A percentile compares a stretch with the other conserved stretches of the same genome.
Conservation (phyloP, 2,329 filamentous ascomycete genomes). For the Xylaria sp. region DNA sequence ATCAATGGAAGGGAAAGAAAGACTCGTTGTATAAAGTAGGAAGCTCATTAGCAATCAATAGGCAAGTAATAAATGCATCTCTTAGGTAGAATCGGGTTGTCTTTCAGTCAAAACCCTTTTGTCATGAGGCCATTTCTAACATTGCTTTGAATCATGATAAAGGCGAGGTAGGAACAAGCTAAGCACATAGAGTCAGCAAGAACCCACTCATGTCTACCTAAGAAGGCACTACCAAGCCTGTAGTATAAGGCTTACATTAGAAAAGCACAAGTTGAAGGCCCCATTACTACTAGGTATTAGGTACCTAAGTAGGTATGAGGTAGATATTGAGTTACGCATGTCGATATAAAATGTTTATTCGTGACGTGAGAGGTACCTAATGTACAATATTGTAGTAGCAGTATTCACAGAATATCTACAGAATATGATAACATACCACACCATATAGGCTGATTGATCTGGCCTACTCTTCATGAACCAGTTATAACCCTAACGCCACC, state of each 20-base stretch:
- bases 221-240: not conserved
- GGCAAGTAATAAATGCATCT: conserved; percentile 25
- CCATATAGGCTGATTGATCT: not conserved
- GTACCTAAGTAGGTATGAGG: not conserved
- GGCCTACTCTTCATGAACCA: conserved; percentile 19
- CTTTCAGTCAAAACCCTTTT: conserved; percentile 6
- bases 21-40: conserved; percentile 17
- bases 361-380: not conserved
- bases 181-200: conserved; percentile 3
- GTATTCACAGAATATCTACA: conserved; percentile 3
- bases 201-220: not conserved
- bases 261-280: not conserved
- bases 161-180: conserved; percentile 1
- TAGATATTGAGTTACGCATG: no score
- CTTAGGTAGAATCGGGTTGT: conserved; percentile 21
- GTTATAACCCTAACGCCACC: conserved; percentile 28
- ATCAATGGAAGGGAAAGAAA: conserved; percentile 26
- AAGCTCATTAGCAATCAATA: conserved; percentile 14
- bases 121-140: not conserved
- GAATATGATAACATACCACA: not conserved
- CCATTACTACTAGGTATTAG: not conserved
- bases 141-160: not conserved
- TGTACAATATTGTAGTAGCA: conserved; percentile 4
- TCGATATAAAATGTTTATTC: no score
- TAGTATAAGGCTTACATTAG: not conserved